Base-by-base conservation (phyloP, 202 grass and related monocot species). In the Eragrostis tef region DNA sequence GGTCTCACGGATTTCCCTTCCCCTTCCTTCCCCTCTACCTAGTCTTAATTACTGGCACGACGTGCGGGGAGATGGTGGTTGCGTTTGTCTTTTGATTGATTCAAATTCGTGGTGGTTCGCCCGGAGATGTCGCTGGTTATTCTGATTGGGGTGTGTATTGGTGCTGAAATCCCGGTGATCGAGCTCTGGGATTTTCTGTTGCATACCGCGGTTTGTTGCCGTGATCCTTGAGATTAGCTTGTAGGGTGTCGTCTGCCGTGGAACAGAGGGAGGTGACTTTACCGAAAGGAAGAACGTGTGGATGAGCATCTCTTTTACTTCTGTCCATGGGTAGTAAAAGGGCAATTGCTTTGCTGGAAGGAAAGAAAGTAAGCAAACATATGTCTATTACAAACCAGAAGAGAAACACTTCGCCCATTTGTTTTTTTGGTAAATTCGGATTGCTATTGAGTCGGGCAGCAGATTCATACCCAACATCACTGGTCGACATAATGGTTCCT, bases 321-420 rank as follows among this genome's bases (percentile, higher is more conserved):
- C 2, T 0, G 13, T 19, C 58, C 6, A 64, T 34, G 31, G 72
- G 67, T 78, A 79, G 59, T 78, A 71, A 88, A 85, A 88, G 87
- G 36, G 36, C 21, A 54, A 16, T 57, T 0, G 9, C 87, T 88
- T 88, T 85, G 46, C 67, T 70, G 14, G 62, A 74, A 79, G 22
- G 13, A 43, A 73, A 79, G 15, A 17, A 31, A 31, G 29, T 31
- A 2, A 74, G 69, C 42, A 49, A 34, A 46, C 67, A 24, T 6
- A 11, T 10, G 34, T 39, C 6, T 6, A 39, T 39, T 39, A 39
- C 5, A 31, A 53, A 70, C 17, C 54, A 7, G 11, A 3, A 56
- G 7, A 56, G 20, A 25, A n/a, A 42, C 9, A 39, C 44, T 56
- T 79, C 42, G 10, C 3, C 56, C 25, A 26, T 51, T 3, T 46